Evolutionary conservation across 148 eudicot genomes (phyloP).

Genomic region (Selenicereus undatus): DNA sequence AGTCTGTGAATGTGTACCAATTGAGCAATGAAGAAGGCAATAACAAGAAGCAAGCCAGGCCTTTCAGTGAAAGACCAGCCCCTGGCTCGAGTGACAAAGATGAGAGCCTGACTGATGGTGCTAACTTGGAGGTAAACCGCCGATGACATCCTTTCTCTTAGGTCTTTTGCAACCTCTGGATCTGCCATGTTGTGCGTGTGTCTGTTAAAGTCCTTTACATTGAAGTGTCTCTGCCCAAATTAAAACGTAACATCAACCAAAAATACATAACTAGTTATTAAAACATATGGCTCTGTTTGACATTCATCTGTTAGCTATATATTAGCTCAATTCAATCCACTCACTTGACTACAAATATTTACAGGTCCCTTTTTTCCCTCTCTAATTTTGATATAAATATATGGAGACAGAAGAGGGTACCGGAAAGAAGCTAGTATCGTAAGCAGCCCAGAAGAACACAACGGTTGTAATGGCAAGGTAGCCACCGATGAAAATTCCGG

Average conservation of each 20-base stretch:
- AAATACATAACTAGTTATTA: not conserved
- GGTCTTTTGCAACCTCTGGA: constrained; percentile 33
- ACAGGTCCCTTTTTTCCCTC: too few relatives aligned
- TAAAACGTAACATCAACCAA: not conserved
- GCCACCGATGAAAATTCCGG: constrained; percentile 62
- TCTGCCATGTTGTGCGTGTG: constrained; percentile 34
- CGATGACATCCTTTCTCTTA: constrained; percentile 56
- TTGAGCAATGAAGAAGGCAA: constrained; percentile 73
- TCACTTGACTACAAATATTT: too few relatives aligned
- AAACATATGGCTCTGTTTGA: too few relatives aligned
- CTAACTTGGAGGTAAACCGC: constrained; percentile 85
- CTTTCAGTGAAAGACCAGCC: constrained; percentile 80
- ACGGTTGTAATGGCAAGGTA: constrained; percentile 75
- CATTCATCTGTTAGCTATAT: too few relatives aligned
- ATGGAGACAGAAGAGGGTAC: constrained; percentile 26
- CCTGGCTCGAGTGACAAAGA: constrained; percentile 76
- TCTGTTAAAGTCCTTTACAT: constrained; percentile 42
- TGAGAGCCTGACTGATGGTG: constrained; percentile 76
- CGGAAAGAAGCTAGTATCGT: constrained; percentile 63
- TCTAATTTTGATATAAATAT: too few relatives aligned
- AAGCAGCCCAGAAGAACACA: constrained; percentile 53
- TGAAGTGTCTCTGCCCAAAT: constrained; percentile 40
- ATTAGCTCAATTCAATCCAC: too few relatives aligned
- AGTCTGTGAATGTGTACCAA: constrained; percentile 32
- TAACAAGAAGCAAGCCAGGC: constrained; percentile 68